phyloP scores from a whole-genome alignment of 176 grass and related monocot species.

The Raddia guianensis region DNA sequence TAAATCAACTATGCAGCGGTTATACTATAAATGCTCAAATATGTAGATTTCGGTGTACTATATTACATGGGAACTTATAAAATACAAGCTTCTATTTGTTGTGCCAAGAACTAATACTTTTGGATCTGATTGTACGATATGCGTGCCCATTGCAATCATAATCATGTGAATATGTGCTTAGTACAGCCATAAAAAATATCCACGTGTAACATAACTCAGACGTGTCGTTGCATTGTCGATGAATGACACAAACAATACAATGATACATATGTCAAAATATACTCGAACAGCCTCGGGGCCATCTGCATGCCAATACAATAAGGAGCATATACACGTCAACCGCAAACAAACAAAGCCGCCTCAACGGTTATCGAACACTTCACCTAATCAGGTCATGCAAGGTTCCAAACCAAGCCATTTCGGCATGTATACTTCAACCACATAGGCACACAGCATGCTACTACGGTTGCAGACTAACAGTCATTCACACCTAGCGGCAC shows the following conservation, averaged over 20 bases:
- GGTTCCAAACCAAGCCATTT: neutral
- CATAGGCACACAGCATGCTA: conserved; percentile 19
- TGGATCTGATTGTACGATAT: conserved; percentile 12
- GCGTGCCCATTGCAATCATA: neutral
- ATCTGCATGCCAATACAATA: conserved; percentile 7
- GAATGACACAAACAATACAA: neutral
- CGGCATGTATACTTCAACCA: neutral
- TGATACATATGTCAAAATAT: neutral
- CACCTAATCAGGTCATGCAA: neutral
- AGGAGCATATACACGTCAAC: neutral
- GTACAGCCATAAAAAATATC: conserved; percentile 24
- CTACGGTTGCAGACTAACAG: neutral
- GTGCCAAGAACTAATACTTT: neutral
- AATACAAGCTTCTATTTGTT: neutral
- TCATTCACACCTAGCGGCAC: neutral
- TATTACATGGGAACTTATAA: neutral
- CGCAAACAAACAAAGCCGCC: conserved; percentile 13
- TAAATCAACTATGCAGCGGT: neutral
- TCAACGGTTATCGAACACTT: neutral
- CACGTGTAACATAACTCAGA: conserved; percentile 1
- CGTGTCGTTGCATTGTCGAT: neutral
- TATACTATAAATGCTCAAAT: neutral
- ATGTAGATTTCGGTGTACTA: conserved; percentile 7
- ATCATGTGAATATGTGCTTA: neutral
- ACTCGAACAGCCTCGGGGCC: neutral